These are phyloP conservation scores for Aspergillus tanneri DNA, from an alignment of 2,329 filamentous ascomycete genomes.

Conservation along the genomic window DNA sequence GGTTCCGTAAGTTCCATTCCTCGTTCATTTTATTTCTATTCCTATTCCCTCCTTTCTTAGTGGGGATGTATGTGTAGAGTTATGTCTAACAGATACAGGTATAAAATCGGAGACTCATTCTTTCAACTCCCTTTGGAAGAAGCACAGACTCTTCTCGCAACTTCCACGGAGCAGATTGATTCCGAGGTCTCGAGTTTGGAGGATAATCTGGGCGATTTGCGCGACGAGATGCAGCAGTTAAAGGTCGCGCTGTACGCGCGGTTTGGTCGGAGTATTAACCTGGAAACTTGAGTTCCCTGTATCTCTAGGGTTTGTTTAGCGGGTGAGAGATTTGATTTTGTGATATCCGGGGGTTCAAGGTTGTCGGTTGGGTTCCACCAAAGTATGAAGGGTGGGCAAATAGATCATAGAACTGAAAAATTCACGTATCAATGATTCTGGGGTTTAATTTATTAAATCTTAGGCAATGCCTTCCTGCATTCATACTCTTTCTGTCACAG, in stretches of 20 bases:
- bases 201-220: slow-evolving; percentile 69
- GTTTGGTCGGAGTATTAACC: slow-evolving; percentile 94
- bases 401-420: background rate
- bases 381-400: background rate
- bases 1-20: slow-evolving; percentile 68
- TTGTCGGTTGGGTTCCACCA: background rate
- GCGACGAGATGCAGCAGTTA: slow-evolving; percentile 83
- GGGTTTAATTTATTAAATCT: too few species aligned
- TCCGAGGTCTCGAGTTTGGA: slow-evolving; percentile 73
- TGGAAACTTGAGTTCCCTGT: slow-evolving; percentile 67
- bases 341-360: background rate
- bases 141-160: slow-evolving; percentile 78
- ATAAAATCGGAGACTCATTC: slow-evolving; percentile 96
- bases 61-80: too few species aligned
- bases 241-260: slow-evolving; percentile 92
- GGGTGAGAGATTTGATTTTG: background rate
- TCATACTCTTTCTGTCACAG: too few species aligned
- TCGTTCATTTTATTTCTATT: background rate
- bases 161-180: slow-evolving; percentile 71
- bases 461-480: too few species aligned
- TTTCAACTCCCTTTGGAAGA: slow-evolving; percentile 80
- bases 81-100: slow-evolving; percentile 55
- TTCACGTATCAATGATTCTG: background rate
- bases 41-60: background rate
- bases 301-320: background rate